phyloP scores from a whole-genome alignment of 129 eudicot species.

The Centella asiatica region DNA sequence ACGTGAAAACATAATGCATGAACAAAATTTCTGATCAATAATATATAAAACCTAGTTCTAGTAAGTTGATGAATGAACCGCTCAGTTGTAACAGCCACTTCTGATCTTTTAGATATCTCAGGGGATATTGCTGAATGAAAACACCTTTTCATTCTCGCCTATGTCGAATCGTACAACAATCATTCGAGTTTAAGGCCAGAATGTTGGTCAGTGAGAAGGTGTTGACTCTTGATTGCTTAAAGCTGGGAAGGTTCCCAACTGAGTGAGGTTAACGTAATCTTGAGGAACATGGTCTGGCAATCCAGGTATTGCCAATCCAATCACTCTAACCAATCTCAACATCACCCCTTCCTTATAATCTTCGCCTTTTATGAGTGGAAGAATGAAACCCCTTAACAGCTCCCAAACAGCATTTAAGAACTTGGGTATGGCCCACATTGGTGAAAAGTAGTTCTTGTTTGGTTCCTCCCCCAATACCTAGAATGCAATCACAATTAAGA shows the following conservation, averaged over 20 bases:
- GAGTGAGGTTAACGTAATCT: conserved; percentile 56
- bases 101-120: too few relatives aligned
- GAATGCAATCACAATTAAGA: too few relatives aligned
- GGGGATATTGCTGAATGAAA: too few relatives aligned
- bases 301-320: conserved; percentile 56
- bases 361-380: conserved; percentile 38
- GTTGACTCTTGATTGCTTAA: not conserved
- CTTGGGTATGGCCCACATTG: conserved; percentile 25
- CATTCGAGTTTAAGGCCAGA: not conserved
- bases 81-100: too few relatives aligned
- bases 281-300: conserved; percentile 50
- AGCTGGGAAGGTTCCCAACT: conserved; percentile 31
- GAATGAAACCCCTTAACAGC: conserved; percentile 51
- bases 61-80: too few relatives aligned
- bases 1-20: too few relatives aligned
- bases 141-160: too few relatives aligned
- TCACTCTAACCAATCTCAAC: conserved; percentile 29
- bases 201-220: not conserved
- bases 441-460: conserved; percentile 48
- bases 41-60: too few relatives aligned
- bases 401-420: conserved; percentile 46
- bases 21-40: too few relatives aligned
- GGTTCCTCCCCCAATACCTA: conserved; percentile 72
- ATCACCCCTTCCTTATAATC: conserved; percentile 54
- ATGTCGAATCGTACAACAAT: too few relatives aligned